Conservation (phyloP, 495 filamentous ascomycete species). For the Arthonia radiata region DNA sequence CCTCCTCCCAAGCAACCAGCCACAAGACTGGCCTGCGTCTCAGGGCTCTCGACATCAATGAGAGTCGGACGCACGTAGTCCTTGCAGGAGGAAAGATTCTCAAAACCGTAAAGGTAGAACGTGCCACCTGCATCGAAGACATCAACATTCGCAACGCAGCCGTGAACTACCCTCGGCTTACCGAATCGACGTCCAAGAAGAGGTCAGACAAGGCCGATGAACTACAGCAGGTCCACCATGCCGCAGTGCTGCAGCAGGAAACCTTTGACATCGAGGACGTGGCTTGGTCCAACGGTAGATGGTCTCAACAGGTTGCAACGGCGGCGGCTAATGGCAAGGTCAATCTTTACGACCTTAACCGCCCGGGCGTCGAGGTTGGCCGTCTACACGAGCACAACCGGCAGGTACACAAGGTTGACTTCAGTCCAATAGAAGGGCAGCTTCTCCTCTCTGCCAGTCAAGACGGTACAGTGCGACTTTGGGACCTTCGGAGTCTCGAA, state of each 20-base stretch:
- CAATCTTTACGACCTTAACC: conserved; percentile 61
- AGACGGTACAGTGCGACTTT: conserved; percentile 68
- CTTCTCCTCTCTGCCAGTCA: conserved; percentile 74
- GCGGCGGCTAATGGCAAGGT: conserved; percentile 72
- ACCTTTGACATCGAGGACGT: conserved; percentile 64
- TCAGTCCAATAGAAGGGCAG: conserved; percentile 59
- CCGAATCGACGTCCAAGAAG: too few relatives aligned
- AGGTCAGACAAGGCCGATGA: too few relatives aligned
- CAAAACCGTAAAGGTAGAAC: conserved; percentile 46
- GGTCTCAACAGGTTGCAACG: conserved; percentile 47
- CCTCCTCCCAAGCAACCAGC: conserved; percentile 47
- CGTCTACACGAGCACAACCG: conserved; percentile 69
- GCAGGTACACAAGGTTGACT: conserved; percentile 75
- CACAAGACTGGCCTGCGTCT: conserved; percentile 53
- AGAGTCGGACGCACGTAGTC: conserved; percentile 48
- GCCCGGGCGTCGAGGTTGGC: conserved; percentile 44
- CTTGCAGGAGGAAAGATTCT: conserved; percentile 65
- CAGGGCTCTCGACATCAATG: conserved; percentile 51
- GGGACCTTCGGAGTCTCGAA: conserved; percentile 41
- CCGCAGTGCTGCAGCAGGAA: conserved; percentile 33
- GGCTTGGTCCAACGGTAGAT: conserved; percentile 51
- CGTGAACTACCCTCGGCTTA: neutral
- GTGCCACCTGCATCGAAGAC: conserved; percentile 49
- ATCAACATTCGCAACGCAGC: conserved; percentile 49
- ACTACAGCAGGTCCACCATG: conserved; percentile 27